Base-by-base conservation (phyloP, 2,329 filamentous ascomycete species). In the Penicillium sp. region DNA sequence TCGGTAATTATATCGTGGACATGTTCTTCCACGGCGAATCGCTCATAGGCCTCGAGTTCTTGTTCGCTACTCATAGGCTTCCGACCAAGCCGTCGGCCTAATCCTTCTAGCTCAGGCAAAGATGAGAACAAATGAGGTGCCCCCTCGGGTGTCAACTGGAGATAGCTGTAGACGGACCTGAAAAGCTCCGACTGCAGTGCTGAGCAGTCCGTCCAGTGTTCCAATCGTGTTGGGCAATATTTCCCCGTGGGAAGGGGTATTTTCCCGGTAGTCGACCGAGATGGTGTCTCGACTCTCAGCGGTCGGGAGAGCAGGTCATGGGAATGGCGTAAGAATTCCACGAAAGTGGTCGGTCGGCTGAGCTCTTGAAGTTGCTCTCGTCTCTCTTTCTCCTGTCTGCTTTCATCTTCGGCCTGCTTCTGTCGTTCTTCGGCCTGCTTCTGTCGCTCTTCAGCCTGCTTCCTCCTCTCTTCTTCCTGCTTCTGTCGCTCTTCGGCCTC, bases 1-100 rank as follows among this genome's bases (percentile, higher is more conserved):
- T 60, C 53, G n/a, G 55, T 47, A 44, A 66, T 63, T 34, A 67
- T 64, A 39, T 61, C 49, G 25, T 52, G 8, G 34, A 55, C 43
- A 27, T 53, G 42, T 2, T 53, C 46, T 49, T 55, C 48, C 6
- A 55, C 48, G 0, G 13, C 47, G 8, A 55, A 45, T 7, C 43
- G 45, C 47, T 51, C 34, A 38, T 51, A 55, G 9, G 40, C 39
- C 41, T 55, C 46, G 24, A 55, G 46, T 9, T 47, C 53, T 48
- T 53, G 40, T 41, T 55, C 50, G 39, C 60, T 61, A 12, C 55
- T 51, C 8, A 62, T 39, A n/a, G 51, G 51, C 34, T 48, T 54
- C 32, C 43, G 45, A 29, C 13, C n/a, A 43, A 58, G 41, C 12
- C 50, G 50, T 18, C 50, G 47, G 45, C 37, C 52, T n/a, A 56